Evolutionary conservation across 2,329 filamentous ascomycete species (phyloP).

Genomic region (Tympanopsis confertula): DNA sequence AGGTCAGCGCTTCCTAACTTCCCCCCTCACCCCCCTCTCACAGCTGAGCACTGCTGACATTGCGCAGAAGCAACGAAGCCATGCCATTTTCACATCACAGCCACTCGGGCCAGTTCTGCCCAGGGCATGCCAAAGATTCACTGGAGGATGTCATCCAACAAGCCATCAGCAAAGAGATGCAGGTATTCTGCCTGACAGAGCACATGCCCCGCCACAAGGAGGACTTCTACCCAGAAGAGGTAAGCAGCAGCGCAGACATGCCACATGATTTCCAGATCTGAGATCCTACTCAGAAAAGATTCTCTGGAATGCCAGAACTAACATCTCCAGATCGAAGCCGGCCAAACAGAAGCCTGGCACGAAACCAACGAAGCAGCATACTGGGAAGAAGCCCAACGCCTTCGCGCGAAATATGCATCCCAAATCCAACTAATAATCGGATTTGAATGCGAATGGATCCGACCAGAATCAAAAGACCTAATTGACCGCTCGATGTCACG

Average conservation of each 20-base stretch:
- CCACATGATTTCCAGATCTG: no score
- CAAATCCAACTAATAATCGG: conserved; percentile 74
- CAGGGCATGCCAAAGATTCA: conserved; percentile 71
- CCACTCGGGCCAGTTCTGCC: conserved; percentile 95
- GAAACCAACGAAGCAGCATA: conserved; percentile 56
- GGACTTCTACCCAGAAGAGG: conserved; percentile 91
- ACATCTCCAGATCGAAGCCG: conserved; percentile 28
- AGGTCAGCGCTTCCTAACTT: no score
- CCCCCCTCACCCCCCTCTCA: no score
- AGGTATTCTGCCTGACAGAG: conserved; percentile 78
- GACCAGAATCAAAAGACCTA: conserved; percentile 44
- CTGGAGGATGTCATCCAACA: conserved; percentile 74
- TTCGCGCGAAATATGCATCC: conserved; percentile 58
- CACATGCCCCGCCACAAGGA: conserved; percentile 76
- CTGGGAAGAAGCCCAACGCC: conserved; percentile 60
- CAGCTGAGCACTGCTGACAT: no score
- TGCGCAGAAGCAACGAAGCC: no score
- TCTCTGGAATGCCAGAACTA: conserved; percentile 1
- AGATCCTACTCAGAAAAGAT: no score
- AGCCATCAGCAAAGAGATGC: conserved; percentile 69
- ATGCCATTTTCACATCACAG: conserved; percentile 99
- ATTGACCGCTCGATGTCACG: conserved; percentile 46
- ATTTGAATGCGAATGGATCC: conserved; percentile 90
- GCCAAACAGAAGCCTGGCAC: conserved; percentile 34
- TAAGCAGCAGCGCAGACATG: conserved; percentile 22